Evolutionary conservation across 2,329 filamentous ascomycete species (phyloP), one percentile per base, ranked within the genome.

Genomic region (Cercospora zeina): DNA sequence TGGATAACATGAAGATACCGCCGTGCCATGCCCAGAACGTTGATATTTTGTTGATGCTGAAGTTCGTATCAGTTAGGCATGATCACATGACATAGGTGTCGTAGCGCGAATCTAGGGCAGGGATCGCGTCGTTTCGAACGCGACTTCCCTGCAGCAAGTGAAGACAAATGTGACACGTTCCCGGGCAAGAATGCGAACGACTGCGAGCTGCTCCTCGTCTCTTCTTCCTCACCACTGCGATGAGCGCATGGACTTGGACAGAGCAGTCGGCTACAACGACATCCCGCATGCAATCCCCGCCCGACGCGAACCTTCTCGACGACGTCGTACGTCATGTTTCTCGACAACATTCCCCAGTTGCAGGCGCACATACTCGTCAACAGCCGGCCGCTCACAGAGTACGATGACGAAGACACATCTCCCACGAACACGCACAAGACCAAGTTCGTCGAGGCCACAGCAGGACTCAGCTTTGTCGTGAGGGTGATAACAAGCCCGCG

Each of bases 391-490:
- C 63, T 68, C 1, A 7, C 61, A 1, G 69, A 71, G 54, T 62
- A 68, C 45, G 51, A 63, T 8, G 62, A 67, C 1, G 64, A 65
- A 16, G 21, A 36, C 10, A 19, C 2, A 31, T 45, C 10, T 39
- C 42, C 33, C 24, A 16, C 27, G 16, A 59, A 30, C 33, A 42
- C 50, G 6, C 57, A 42, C 2, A 58, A 54, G 7, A 60, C 60
- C 0, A 60, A 54, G 7, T 70, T 65, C 45, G 56, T 71, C 1
- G 68, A 70, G n/a, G 62, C 61, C 11, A 27, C 39, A 6, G 27
- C 62, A 24, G 67, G 65, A 27, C 27, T 56, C 3, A 51, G 62
- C 2, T 71, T 71, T 36, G 34, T 10, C 2, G 49, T 68, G 4
- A 30, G 16, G 2, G 8, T 65, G 14, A 13, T 5, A 0, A 16